Evolutionary conservation across 1,284 basidiomycete genomes (phyloP).

Genomic region (Fomitopsis pinicola): DNA sequence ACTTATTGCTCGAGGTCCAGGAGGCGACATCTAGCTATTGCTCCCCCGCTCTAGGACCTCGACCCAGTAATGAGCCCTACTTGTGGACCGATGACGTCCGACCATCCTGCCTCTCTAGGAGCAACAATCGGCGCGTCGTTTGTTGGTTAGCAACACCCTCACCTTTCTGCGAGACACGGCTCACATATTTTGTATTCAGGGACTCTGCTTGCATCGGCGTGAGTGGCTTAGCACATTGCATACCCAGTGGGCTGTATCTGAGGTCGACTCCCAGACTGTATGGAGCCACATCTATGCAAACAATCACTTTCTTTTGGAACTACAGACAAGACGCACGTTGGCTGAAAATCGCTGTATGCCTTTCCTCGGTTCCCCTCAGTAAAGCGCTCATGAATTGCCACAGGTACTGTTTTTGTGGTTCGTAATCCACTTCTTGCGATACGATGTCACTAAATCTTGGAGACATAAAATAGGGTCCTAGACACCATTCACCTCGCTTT

Average conservation of each 20-base stretch:
- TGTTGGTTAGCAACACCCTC: not conserved
- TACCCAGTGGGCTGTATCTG: not conserved
- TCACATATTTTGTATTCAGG: not conserved
- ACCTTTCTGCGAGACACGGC: not conserved
- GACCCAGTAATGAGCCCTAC: not conserved
- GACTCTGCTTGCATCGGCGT: not conserved
- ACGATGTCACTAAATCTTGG: not conserved
- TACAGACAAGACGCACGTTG: not conserved
- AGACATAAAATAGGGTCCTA: conserved; percentile 7
- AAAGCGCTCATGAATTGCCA: not conserved
- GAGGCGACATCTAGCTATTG: not conserved
- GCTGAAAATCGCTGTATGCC: not conserved
- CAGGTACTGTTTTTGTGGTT: conserved; percentile 3
- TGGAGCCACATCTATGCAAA: conserved; percentile 6
- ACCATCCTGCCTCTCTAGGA: not conserved
- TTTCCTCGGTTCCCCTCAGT: not conserved
- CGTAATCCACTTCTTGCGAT: not conserved
- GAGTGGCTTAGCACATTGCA: not conserved
- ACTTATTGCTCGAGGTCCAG: not conserved
- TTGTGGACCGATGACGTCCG: not conserved
- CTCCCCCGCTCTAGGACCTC: not conserved
- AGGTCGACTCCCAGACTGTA: conserved; percentile 2
- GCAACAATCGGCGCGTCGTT: not conserved
- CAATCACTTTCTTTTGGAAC: conserved; percentile 3
- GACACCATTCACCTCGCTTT: conserved; percentile 12